phyloP scores from a whole-genome alignment of 2,329 filamentous ascomycete species.

The Venturia oleaginea region DNA sequence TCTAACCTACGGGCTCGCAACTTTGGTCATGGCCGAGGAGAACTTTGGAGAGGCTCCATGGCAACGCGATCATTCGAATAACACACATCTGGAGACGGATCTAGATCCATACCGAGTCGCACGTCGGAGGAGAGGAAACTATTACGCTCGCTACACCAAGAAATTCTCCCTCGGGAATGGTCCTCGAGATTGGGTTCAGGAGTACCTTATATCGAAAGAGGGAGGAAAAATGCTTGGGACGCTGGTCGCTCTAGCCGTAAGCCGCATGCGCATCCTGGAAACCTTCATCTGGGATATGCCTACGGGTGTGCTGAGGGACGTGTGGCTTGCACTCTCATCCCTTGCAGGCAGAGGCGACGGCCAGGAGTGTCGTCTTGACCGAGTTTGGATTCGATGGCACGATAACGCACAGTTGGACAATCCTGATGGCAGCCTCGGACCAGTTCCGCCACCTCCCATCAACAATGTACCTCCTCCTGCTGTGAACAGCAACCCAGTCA shows the following conservation, averaged over 20 bases:
- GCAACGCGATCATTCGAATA: conserved; percentile 13
- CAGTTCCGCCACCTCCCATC: conserved; percentile 28
- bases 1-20: conserved; percentile 72
- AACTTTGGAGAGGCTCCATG: conserved; percentile 40
- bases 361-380: conserved; percentile 57
- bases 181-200: conserved; percentile 65
- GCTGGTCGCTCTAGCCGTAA: conserved; percentile 67
- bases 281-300: conserved; percentile 86
- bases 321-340: conserved; percentile 70
- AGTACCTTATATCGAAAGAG: conserved; percentile 75
- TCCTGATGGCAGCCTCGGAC: conserved; percentile 30
- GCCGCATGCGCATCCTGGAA: conserved; percentile 73
- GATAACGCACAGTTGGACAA: conserved; percentile 52
- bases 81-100: conserved; percentile 8
- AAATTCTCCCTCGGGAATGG: conserved; percentile 84
- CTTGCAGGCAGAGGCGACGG: conserved; percentile 53
- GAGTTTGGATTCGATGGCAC: conserved; percentile 76
- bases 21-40: conserved; percentile 64
- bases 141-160: conserved; percentile 68
- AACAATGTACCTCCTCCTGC: conserved; percentile 19
- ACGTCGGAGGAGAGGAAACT: conserved; percentile 52
- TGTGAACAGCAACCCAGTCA: conserved; percentile 25
- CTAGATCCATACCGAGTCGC: conserved; percentile 27
- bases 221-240: conserved; percentile 84
- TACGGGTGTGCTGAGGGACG: conserved; percentile 69